Base-by-base conservation (phyloP, 2,329 filamentous ascomycete species). In the Botrytis paeoniae region DNA sequence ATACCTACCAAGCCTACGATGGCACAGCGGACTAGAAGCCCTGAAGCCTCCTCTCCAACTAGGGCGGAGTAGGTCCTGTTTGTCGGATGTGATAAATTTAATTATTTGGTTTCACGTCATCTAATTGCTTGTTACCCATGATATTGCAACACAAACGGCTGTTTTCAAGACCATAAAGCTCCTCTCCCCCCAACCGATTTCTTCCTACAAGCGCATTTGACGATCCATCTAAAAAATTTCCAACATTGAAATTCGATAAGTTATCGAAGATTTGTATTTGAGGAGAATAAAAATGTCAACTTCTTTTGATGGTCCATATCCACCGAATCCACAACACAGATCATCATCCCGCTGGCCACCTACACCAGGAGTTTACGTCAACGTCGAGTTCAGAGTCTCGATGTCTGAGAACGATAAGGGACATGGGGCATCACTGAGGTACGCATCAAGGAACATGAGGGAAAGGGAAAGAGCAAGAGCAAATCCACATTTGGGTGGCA, bases 331-430 rank as follows among this genome's bases (percentile, higher is more conserved):
- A 61, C 51, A 66, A 3, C 54, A 22, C 48, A 60, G 51, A 32
- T 29, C 41, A n/a, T 68, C 41, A n/a, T 69, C 51, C 32, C 54
- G 63, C 39, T 72, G 70, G 70, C 25, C 41, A 25, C 9, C 51
- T 39, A 14, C 64, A 39, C 79, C 78, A 20, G 79, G 76, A 51
- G 75, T 80, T 32, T 78, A 75, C 70, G 74, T 80, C 14, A 78
- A 77, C 62, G 71, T 80, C 18, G 78, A 80, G 59, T 76, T 80
- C 43, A 78, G 78, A 25, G 73, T 80, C n/a, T 77, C 79, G 7
- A 75, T 78, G 51, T 76, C 77, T 12, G 72, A 75, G 20, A 70
- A 73, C 20, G 72, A 78, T 60, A 72, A 73, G 60, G 73, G 75
- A 57, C 77, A 78, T 68, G 78, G 72, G n/a, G 76, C 75, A 57